Evolutionary conservation across 192 early-diverging fungal species (phyloP).

Genomic region (Haplosporangium gracile): DNA sequence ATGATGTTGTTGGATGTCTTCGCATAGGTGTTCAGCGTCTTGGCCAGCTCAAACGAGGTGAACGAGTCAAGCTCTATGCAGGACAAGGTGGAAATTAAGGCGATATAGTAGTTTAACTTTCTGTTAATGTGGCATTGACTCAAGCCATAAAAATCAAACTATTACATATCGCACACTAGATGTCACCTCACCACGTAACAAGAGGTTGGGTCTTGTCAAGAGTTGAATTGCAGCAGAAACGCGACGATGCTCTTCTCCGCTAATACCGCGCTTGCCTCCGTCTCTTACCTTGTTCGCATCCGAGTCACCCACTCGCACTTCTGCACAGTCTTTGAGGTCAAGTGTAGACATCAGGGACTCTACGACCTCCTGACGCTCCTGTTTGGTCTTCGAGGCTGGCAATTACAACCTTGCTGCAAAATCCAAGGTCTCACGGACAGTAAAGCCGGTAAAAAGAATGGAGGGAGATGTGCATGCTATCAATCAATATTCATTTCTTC

Average conservation of each 20-base stretch:
- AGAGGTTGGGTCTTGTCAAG: conserved; percentile 69
- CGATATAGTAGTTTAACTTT: background rate
- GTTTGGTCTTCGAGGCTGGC: conserved; percentile 39
- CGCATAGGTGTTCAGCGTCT: conserved; percentile 13
- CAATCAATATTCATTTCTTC: no score
- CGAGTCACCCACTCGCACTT: conserved; percentile 72
- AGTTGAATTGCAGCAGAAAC: conserved; percentile 78
- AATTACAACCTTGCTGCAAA: conserved; percentile 68
- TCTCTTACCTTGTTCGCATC: background rate
- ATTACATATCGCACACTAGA: conserved; percentile 52
- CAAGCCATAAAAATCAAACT: background rate
- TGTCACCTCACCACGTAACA: conserved; percentile 79
- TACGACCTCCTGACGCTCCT: conserved; percentile 53
- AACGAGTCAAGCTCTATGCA: conserved; percentile 28
- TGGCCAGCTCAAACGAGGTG: conserved; percentile 15
- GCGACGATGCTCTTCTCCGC: conserved; percentile 79
- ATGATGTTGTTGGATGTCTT: conserved; percentile 12
- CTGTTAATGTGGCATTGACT: background rate
- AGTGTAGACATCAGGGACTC: conserved; percentile 68
- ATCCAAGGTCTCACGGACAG: conserved; percentile 71
- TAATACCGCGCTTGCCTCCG: conserved; percentile 66
- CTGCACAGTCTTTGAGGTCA: conserved; percentile 67
- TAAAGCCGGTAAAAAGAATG: background rate
- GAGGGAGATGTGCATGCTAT: background rate
- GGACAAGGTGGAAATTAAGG: background rate